Conservation (phyloP, 192 early-diverging fungal species). For the Podila clonocystis region DNA sequence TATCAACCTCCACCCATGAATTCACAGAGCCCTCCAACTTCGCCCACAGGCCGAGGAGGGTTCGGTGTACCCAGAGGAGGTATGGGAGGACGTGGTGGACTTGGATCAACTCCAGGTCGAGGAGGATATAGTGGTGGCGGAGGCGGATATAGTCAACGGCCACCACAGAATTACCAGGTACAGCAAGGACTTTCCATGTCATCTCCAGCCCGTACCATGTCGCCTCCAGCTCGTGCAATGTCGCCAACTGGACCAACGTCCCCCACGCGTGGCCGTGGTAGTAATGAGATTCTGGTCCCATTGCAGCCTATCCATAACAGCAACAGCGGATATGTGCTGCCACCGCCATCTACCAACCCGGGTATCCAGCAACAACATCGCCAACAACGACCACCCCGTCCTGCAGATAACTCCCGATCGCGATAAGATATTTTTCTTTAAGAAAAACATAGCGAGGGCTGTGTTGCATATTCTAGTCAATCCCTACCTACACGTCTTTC, state of each 20-base stretch:
- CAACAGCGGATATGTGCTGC: background rate
- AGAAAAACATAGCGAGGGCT: too few relatives aligned
- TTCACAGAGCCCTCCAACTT: background rate
- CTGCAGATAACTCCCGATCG: too few relatives aligned
- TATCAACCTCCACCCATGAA: background rate
- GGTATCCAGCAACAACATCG: background rate
- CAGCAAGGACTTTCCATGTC: background rate
- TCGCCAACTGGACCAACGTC: background rate
- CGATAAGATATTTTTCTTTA: too few relatives aligned
- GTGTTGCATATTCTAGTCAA: too few relatives aligned
- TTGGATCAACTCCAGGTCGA: background rate
- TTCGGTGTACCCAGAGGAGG: background rate
- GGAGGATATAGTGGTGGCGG: background rate
- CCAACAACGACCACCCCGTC: too few relatives aligned
- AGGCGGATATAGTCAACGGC: background rate
- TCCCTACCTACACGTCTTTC: too few relatives aligned
- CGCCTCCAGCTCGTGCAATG: background rate
- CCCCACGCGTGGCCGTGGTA: background rate
- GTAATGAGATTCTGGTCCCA: conserved; percentile 8
- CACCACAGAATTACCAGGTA: background rate
- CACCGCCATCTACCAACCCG: background rate
- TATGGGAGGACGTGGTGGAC: background rate
- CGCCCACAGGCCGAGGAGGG: background rate
- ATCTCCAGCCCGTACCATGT: background rate
- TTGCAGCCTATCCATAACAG: background rate